These are phyloP conservation scores for Sporodiniella umbellata DNA, from an alignment of 371 early-diverging fungal species.

Conservation along the genomic window DNA sequence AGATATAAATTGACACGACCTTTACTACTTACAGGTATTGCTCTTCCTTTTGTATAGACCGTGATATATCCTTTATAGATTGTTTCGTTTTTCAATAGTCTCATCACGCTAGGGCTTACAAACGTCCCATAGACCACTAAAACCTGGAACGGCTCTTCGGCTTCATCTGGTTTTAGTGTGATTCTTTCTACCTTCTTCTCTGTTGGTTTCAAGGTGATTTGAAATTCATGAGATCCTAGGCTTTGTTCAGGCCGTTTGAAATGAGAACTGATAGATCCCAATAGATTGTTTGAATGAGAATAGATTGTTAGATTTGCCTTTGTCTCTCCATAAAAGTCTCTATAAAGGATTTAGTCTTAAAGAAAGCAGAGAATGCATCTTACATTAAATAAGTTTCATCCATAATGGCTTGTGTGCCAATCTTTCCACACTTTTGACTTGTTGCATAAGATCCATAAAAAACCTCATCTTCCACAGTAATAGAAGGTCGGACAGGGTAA, in stretches of 20 bases:
- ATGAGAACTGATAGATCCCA: conserved; percentile 16
- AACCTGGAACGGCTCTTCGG: conserved; percentile 26
- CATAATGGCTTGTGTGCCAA: conserved; percentile 32
- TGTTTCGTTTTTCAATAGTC: conserved; percentile 23
- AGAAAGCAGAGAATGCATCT: background rate
- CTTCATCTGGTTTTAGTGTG: conserved; percentile 12
- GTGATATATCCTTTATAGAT: conserved; percentile 39
- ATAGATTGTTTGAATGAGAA: conserved; percentile 22
- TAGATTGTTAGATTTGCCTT: conserved; percentile 23
- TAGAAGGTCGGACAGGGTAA: conserved; percentile 24
- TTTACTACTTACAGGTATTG: conserved; percentile 32
- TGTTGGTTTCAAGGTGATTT: conserved; percentile 19
- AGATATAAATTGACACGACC: background rate
- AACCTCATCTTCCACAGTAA: conserved; percentile 28
- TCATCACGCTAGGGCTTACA: conserved; percentile 30
- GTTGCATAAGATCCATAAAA: conserved; percentile 21
- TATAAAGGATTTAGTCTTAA: no score
- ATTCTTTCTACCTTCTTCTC: conserved; percentile 36
- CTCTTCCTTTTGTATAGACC: conserved; percentile 36
- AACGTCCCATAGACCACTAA: conserved; percentile 34
- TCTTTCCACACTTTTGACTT: conserved; percentile 39
- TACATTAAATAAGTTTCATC: conserved; percentile 44
- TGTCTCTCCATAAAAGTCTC: conserved; percentile 31
- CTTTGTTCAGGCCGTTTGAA: conserved; percentile 20
- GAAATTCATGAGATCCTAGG: conserved; percentile 29